Evolutionary conservation across 1,139 yeast genomes (phyloP), one percentile per base, ranked within the genome.

Genomic region (Suhomyces terraborum): DNA sequence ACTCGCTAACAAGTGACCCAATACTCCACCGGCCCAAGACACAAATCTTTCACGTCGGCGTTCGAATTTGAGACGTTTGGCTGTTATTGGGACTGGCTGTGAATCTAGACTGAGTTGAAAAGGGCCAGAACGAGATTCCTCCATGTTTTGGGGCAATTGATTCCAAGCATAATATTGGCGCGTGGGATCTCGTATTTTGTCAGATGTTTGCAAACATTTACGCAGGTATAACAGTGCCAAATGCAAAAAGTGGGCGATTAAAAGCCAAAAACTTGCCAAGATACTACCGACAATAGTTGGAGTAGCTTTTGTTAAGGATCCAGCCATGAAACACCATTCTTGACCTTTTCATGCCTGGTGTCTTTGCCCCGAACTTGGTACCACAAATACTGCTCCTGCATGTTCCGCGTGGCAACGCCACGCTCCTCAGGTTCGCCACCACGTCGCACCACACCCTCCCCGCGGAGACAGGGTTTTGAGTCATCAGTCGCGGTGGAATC

Each of bases 141-240:
- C 16, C 6, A 16, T 12, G 9, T 12, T 24, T 24, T 24, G 27
- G 27, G 27, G 27, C 27, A 24, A 24, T 13, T 20, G 33, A 30
- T 30, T 20, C 25, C 13, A 20, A 13, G 25, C 17, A 30, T 30
- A n/a, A n/a, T n/a, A n/a, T n/a, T n/a, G 26, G 26, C 23, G 26
- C 12, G 22, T 31, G 26, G 26, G 19, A 21, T 21, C 39, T 36
- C 39, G 39, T 36, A 36, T 36, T 31, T 29, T 18, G 19, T 13
- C 25, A 17, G 29, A 33, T 38, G 41, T 38, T 38, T 38, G 41
- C 41, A 38, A 38, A 38, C 41, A 38, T 33, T 38, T 38, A 33
- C 38, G 41, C 41, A 25, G 32, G 23, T 19, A 29, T 29, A 16
- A 27, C 13, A 27, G 24, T 6, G 23, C 32, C 7, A 12, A 19